Conservation (phyloP, 176 grass and related monocot genomes). For the Oryza rufipogon region DNA sequence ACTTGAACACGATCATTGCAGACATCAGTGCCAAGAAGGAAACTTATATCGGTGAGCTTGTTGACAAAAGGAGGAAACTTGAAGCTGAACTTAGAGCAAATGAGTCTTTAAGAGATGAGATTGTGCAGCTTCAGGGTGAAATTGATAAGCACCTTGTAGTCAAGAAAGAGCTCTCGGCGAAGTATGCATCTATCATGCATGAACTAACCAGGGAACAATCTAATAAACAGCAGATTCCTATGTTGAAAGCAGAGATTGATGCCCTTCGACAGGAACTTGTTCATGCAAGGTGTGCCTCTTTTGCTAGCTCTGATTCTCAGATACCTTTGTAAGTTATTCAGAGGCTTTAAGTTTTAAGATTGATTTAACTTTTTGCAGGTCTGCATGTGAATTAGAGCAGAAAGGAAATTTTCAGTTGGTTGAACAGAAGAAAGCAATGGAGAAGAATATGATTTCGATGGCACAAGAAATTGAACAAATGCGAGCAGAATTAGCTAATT, state of each 20-base stretch:
- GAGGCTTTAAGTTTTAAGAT: constrained; percentile 24
- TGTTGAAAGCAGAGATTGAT: constrained; percentile 58
- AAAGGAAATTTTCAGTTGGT: constrained; percentile 72
- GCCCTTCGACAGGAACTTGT: constrained; percentile 57
- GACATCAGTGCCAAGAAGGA: constrained; percentile 65
- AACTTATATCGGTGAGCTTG: constrained; percentile 53
- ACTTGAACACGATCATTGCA: constrained; percentile 59
- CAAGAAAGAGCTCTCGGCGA: constrained; percentile 62
- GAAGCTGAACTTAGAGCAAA: constrained; percentile 66
- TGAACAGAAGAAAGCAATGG: constrained; percentile 80
- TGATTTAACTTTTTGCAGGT: constrained; percentile 45
- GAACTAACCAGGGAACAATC: constrained; percentile 55
- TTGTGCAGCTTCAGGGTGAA: constrained; percentile 57
- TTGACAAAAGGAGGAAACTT: constrained; percentile 71
- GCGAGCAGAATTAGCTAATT: constrained; percentile 50
- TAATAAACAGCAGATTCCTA: constrained; percentile 56
- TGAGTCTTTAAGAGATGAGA: constrained; percentile 61
- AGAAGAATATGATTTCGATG: constrained; percentile 73
- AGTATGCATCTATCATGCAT: constrained; percentile 58
- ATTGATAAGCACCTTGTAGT: constrained; percentile 51
- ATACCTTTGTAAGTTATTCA: background rate
- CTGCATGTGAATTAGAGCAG: constrained; percentile 54
- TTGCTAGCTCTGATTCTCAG: constrained; percentile 28
- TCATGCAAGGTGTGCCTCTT: constrained; percentile 49
- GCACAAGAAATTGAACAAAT: constrained; percentile 69